Evolutionary conservation across 345 rosid genomes (phyloP).

Genomic region (Geranium brycei): DNA sequence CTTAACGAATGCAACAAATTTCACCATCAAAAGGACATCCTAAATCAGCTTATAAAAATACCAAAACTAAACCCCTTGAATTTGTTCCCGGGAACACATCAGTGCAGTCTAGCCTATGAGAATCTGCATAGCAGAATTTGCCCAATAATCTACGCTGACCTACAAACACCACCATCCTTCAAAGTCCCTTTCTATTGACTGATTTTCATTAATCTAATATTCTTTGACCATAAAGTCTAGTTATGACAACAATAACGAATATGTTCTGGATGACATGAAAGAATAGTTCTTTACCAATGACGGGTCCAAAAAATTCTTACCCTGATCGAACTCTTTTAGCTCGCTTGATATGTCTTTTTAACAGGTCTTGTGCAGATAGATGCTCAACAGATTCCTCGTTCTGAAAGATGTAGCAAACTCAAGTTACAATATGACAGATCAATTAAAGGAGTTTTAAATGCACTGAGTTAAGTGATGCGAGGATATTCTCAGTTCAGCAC

Average conservation of each 20-base stretch:
- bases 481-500: not conserved
- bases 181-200: not conserved
- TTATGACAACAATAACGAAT: not conserved
- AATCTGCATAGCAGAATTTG: too few species aligned
- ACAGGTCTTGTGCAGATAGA: constrained; percentile 50
- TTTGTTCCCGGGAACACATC: too few species aligned
- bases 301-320: constrained; percentile 25
- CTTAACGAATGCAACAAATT: not conserved
- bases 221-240: not conserved
- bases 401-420: constrained; percentile 22
- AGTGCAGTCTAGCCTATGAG: too few species aligned
- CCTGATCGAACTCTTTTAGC: constrained; percentile 67
- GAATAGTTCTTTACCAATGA: not conserved
- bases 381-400: constrained; percentile 41
- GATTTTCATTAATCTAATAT: not conserved
- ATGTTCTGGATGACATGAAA: not conserved
- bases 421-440: constrained; percentile 2
- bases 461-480: not conserved
- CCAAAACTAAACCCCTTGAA: too few species aligned
- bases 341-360: constrained; percentile 48
- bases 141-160: too few species aligned
- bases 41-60: too few species aligned
- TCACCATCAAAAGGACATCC: too few species aligned
- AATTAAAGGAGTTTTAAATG: not conserved
- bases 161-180: not conserved